phyloP scores from a whole-genome alignment of 352 stramenopile species.

The Phytophthora macrochlamydospora region DNA sequence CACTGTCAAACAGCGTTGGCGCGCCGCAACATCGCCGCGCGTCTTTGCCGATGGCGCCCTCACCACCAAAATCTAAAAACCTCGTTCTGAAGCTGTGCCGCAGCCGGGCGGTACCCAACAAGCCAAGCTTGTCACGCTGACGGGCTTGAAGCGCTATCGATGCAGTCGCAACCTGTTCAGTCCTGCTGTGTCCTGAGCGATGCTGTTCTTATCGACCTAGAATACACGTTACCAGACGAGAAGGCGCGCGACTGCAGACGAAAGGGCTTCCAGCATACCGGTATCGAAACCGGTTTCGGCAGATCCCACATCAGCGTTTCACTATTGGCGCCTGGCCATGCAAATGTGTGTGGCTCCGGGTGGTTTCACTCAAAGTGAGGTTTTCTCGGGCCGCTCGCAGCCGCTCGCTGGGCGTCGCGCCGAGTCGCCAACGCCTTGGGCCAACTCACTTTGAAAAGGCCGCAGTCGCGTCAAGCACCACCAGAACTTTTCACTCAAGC shows the following conservation, averaged over 20 bases:
- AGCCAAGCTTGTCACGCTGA: background rate
- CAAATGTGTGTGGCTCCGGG: background rate
- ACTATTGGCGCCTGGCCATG: background rate
- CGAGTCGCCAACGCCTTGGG: constrained; percentile 6
- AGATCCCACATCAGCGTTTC: background rate
- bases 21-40: background rate
- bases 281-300: background rate
- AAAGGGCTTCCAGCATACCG: background rate
- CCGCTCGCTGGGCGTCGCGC: background rate
- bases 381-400: constrained; percentile 2
- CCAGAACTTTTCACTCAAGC: constrained; percentile 27
- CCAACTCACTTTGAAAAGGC: constrained; percentile 51
- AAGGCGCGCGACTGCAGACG: background rate
- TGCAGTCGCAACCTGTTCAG: background rate
- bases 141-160: background rate
- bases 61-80: background rate
- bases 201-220: background rate
- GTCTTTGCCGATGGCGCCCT: background rate
- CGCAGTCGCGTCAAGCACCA: constrained; percentile 31
- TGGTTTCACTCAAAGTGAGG: constrained; percentile 10
- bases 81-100: background rate
- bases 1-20: background rate
- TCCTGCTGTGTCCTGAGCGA: background rate
- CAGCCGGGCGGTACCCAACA: background rate
- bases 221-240: background rate